Evolutionary conservation across 257 asterid species (phyloP).

Genomic region (Lithospermum erythrorhizon): DNA sequence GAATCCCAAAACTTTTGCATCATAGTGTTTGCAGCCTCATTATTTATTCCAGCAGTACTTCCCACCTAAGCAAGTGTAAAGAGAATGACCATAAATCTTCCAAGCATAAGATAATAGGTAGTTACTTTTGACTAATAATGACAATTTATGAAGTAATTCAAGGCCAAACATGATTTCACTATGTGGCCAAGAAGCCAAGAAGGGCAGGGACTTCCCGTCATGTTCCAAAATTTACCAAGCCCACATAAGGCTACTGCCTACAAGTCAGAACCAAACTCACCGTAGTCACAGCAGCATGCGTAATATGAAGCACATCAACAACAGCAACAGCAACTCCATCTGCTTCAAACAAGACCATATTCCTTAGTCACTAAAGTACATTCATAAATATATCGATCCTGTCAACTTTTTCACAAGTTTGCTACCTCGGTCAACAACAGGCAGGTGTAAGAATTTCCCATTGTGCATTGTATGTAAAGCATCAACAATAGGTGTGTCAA

Average conservation of each 20-base stretch:
- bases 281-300: slow-evolving; percentile 89
- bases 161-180: too few species aligned
- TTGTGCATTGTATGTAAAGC: slow-evolving; percentile 98
- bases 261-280: slow-evolving; percentile 31
- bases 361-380: background rate
- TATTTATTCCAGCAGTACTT: slow-evolving; percentile 48
- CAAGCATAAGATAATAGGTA: too few species aligned
- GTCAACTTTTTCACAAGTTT: background rate
- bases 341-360: slow-evolving; percentile 17
- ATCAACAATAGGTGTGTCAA: slow-evolving; percentile 81
- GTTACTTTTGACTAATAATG: too few species aligned
- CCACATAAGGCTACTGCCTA: too few species aligned
- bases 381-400: background rate
- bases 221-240: too few species aligned
- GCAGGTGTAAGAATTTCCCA: slow-evolving; percentile 85
- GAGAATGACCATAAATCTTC: background rate
- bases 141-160: too few species aligned
- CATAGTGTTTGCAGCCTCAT: slow-evolving; percentile 71
- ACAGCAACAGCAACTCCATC: slow-evolving; percentile 79
- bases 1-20: slow-evolving; percentile 97
- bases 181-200: too few species aligned
- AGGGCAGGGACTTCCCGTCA: too few species aligned
- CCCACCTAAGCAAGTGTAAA: slow-evolving; percentile 50
- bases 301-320: slow-evolving; percentile 83
- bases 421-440: slow-evolving; percentile 78